These are phyloP conservation scores for Ceratocystis alfenasii DNA, from an alignment of 2,329 filamentous ascomycete species.

Conservation along the genomic window DNA sequence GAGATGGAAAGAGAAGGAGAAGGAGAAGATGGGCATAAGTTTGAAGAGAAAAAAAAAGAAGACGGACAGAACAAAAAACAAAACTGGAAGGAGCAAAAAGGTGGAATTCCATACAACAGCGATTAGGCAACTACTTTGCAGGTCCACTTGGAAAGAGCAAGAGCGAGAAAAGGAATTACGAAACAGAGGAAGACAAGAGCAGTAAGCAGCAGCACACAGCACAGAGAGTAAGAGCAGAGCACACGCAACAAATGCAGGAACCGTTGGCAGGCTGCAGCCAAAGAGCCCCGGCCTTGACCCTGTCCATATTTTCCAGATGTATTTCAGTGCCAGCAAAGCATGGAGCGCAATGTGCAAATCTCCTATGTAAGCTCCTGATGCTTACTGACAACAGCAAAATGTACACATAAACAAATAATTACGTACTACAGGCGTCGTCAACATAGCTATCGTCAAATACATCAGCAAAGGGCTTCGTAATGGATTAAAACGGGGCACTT, in stretches of 20 bases:
- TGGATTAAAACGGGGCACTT: background rate
- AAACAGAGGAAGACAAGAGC: background rate
- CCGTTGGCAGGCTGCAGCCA: background rate
- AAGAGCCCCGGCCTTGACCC: background rate
- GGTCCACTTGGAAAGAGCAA: background rate
- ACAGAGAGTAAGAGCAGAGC: background rate
- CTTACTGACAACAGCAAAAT: background rate
- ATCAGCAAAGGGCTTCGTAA: background rate
- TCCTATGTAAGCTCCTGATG: background rate
- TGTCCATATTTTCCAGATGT: background rate
- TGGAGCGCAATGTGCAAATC: background rate
- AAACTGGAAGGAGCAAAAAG: background rate
- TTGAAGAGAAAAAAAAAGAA: background rate
- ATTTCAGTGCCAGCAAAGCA: background rate
- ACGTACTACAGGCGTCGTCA: background rate
- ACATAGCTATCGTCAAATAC: background rate
- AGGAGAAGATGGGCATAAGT: background rate
- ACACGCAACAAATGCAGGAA: background rate
- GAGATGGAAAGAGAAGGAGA: background rate
- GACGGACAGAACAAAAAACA: slow-evolving; percentile 5
- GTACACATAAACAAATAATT: background rate
- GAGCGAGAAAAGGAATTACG: background rate
- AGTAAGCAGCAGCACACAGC: background rate
- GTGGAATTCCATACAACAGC: background rate
- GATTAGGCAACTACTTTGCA: slow-evolving; percentile 8